Percentiles rank a stretch among this genome's conserved stretches.
Evolutionary conservation across 2,329 filamentous ascomycete genomes (phyloP).

Genomic region (Capronia epimyces): DNA sequence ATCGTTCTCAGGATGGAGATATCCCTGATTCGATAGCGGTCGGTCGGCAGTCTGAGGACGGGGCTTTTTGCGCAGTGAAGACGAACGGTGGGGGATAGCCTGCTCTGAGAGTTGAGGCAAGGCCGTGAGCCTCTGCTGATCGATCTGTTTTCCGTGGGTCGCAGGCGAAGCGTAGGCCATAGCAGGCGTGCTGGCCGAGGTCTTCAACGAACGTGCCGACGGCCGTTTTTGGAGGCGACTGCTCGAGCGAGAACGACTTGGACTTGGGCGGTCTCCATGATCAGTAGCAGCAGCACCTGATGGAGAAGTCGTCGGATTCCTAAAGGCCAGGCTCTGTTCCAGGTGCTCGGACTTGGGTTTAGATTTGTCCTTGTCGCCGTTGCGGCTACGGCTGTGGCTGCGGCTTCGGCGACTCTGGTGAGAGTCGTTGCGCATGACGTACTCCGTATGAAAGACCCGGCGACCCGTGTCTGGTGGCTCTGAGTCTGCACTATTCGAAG

Average conservation of each 20-base stretch:
- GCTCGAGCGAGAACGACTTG: slow-evolving; percentile 10
- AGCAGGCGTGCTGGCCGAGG: slow-evolving; percentile 1
- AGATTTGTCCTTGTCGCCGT: not conserved
- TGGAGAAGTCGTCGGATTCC: not conserved
- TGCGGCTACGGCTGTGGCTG: not conserved
- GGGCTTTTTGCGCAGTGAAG: slow-evolving; percentile 13
- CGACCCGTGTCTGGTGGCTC: too few relatives aligned
- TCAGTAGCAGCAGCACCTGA: slow-evolving; percentile 3
- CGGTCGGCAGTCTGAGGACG: slow-evolving; percentile 3
- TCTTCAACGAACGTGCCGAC: slow-evolving; percentile 7
- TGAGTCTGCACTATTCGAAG: too few relatives aligned
- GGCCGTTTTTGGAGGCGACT: slow-evolving; percentile 14
- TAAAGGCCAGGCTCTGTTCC: slow-evolving; percentile 1
- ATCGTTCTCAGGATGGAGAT: slow-evolving; percentile 1
- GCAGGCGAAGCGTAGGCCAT: slow-evolving; percentile 5
- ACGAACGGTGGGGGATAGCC: slow-evolving; percentile 11
- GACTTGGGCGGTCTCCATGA: slow-evolving; percentile 2
- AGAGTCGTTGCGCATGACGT: not conserved
- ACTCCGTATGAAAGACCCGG: too few relatives aligned
- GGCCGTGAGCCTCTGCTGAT: slow-evolving; percentile 7
- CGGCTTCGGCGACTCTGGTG: not conserved
- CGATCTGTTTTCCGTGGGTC: not conserved
- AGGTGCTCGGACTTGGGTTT: not conserved
- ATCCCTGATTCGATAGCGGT: slow-evolving; percentile 2
- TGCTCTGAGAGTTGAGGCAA: slow-evolving; percentile 13